Evolutionary conservation across 306 rosid species (phyloP).

Genomic region (Canavalia gladiata): DNA sequence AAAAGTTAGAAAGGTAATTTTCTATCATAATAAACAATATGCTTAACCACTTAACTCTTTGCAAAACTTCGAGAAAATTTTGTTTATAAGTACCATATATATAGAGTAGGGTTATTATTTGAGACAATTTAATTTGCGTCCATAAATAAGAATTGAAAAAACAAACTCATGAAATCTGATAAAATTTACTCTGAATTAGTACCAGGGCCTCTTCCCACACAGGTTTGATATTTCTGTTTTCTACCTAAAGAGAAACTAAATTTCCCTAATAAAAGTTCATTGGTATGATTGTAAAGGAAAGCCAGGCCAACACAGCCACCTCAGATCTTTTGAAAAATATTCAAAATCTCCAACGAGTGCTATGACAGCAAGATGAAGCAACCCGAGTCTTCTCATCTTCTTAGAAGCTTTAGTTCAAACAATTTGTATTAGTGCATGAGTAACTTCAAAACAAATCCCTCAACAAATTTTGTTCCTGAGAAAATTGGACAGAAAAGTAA

Average conservation of each 20-base stretch:
- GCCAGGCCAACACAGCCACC: conserved; percentile 29
- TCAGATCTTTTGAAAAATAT: conserved; percentile 4
- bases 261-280: neutral
- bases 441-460: conserved; percentile 39
- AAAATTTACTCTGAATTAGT: neutral
- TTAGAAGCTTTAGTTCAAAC: conserved; percentile 5
- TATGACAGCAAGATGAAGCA: conserved; percentile 13
- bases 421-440: neutral
- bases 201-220: conserved; percentile 33
- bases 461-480: conserved; percentile 3
- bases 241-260: conserved; percentile 8
- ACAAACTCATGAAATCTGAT: neutral
- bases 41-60: no score
- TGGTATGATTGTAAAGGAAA: conserved; percentile 8
- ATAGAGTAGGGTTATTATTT: neutral
- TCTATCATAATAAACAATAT: no score
- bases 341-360: conserved; percentile 25
- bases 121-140: neutral
- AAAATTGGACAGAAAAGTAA: neutral
- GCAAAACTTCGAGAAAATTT: neutral
- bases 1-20: no score
- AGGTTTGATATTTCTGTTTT: neutral
- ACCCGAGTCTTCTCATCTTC: conserved; percentile 30
- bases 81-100: neutral
- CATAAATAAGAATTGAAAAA: neutral